Conservation (phyloP, 2,329 filamentous ascomycete genomes). For the Sordariomycetes sp. region DNA sequence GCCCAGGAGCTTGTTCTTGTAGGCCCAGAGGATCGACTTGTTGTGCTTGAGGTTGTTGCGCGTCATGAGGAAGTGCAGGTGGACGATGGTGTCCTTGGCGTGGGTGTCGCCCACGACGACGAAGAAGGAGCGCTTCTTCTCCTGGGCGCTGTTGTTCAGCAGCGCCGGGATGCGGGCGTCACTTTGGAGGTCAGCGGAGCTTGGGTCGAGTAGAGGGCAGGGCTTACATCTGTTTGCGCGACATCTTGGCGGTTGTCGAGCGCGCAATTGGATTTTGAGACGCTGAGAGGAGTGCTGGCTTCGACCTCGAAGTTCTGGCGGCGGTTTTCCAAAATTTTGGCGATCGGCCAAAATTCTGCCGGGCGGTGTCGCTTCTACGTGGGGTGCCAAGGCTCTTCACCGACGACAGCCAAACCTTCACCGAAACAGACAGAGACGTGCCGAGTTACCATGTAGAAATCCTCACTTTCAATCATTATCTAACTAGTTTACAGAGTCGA, state of each 20-base stretch:
- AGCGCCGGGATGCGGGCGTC: conserved; percentile 86
- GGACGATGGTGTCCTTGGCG: conserved; percentile 93
- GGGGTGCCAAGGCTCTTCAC: background rate
- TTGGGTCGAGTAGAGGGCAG: too few species aligned
- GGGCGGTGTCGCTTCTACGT: conserved; percentile 21
- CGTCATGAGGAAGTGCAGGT: conserved; percentile 86
- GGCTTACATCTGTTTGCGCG: conserved; percentile 51
- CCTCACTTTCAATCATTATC: too few species aligned
- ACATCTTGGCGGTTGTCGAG: conserved; percentile 35
- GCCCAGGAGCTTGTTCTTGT: conserved; percentile 93
- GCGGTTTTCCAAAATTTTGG: conserved; percentile 30
- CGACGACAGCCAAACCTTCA: background rate
- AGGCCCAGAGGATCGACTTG: conserved; percentile 96
- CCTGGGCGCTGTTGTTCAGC: conserved; percentile 82
- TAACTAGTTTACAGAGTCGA: too few species aligned
- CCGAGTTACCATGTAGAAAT: background rate
- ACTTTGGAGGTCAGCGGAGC: conserved; percentile 32
- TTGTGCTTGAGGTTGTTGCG: conserved; percentile 78
- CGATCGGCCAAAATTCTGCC: conserved; percentile 24
- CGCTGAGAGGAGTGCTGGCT: background rate
- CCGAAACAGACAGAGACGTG: background rate
- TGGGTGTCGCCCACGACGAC: conserved; percentile 87
- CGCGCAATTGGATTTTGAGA: conserved; percentile 9
- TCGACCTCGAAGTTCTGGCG: too few species aligned
- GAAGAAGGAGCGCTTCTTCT: conserved; percentile 98